phyloP scores from a whole-genome alignment of 2,329 filamentous ascomycete genomes.

The Clarireedia sp. region DNA sequence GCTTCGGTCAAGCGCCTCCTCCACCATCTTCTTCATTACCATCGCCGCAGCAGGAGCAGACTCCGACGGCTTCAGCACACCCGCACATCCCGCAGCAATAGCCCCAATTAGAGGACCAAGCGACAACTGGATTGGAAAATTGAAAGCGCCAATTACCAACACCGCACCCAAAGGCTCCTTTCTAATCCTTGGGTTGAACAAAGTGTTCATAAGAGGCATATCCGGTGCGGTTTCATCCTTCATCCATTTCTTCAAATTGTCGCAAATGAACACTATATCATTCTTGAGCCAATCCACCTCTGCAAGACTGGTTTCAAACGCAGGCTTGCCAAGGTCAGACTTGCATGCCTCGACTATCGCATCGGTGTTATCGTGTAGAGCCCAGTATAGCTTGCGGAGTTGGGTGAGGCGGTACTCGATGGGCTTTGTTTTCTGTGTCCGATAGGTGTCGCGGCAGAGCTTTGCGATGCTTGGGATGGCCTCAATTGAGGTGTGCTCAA shows the following conservation, averaged over 20 bases:
- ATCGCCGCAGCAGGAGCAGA: slow-evolving; percentile 67
- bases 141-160: slow-evolving; percentile 86
- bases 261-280: slow-evolving; percentile 71
- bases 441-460: slow-evolving; percentile 60
- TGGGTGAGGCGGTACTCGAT: slow-evolving; percentile 76
- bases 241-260: slow-evolving; percentile 72
- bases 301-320: slow-evolving; percentile 63
- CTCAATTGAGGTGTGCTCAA: slow-evolving; percentile 57
- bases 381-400: slow-evolving; percentile 94
- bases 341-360: slow-evolving; percentile 67
- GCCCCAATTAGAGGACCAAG: slow-evolving; percentile 77
- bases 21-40: slow-evolving; percentile 70
- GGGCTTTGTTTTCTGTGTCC: slow-evolving; percentile 71
- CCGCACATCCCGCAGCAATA: slow-evolving; percentile 86
- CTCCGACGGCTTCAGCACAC: slow-evolving; percentile 86
- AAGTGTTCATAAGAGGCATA: slow-evolving; percentile 58
- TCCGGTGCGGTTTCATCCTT: slow-evolving; percentile 71
- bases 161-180: slow-evolving; percentile 83
- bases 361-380: slow-evolving; percentile 66
- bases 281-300: slow-evolving; percentile 75
- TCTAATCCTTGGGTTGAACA: slow-evolving; percentile 66
- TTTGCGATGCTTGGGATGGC: slow-evolving; percentile 55
- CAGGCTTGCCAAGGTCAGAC: slow-evolving; percentile 70
- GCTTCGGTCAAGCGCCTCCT: slow-evolving; percentile 65
- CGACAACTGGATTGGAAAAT: slow-evolving; percentile 81